Base-by-base conservation (phyloP, 495 filamentous ascomycete genomes). In the Xylaria longipes region DNA sequence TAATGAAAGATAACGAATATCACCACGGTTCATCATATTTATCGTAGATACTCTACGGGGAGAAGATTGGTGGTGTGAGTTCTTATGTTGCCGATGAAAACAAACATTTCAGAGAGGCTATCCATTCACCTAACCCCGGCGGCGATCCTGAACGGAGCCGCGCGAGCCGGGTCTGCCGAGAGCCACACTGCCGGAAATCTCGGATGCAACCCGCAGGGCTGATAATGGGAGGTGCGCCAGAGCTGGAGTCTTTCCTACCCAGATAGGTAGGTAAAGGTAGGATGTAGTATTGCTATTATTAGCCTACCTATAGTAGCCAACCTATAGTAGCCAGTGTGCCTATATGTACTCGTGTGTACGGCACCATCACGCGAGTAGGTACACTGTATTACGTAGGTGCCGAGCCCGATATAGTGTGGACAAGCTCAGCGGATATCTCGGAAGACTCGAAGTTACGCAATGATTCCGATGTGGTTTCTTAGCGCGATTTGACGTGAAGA, bases 181-280 rank as follows among this genome's bases (percentile, higher is more conserved):
- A 64, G 61, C 61, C 61, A 31, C 63, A 37, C 29, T 41, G 31
- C 46, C 63, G 63, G 63, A 52, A 66, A 35, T 37, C 48, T 66
- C 63, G 63, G 63, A 52, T 66, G 45, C 45, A 52, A 37, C 8
- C 31, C 29, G 25, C 46, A 66, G 45, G 63, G 63, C 29, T 66
- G 63, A 37, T 48, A 37, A 37, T 60, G 57, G 29, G 27, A 22
- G 31, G 57, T 22, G 57, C 0, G 31, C 5, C 1, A 6, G 17
- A 35, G 27, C 14, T 29, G 14, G 52, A 20, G 25, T 31, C 54
- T n/a, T 58, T 20, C 8, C 33, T 37, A 3, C 31, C 37, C 22
- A 41, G 20, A 12, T 43, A 45, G 37, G 11, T 29, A 63, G 60
- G 37, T 43, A 63, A 37, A 63, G 31, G 60, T 43, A 63, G 22